Evolutionary conservation across 1,284 basidiomycete genomes (phyloP), one percentile per base, ranked within the genome.

Genomic region (Rhodotorula sp.): DNA sequence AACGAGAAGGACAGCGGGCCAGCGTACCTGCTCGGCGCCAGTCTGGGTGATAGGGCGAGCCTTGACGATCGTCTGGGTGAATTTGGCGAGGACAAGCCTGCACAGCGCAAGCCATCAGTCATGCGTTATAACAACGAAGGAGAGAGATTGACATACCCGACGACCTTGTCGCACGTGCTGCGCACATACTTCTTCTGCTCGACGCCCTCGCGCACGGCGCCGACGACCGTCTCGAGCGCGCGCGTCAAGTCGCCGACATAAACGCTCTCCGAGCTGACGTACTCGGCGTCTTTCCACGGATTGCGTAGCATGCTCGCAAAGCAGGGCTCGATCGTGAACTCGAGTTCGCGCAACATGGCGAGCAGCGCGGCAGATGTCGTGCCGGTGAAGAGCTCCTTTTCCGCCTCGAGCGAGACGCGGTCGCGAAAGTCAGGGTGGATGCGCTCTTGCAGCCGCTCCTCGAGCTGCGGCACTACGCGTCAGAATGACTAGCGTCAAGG

Each of bases 141-240:
- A 3, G 21, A 19, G 14, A 16, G 4, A 5, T 1, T 5, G 2
- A 73, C 78, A 70, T 71, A 94, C 93, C 90, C 91, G 64, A 90
- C 89, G 12, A 90, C 89, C 81, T 96, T 97, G 80, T 97, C 95
- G 64, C 93, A 88, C 80, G 94, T 89, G 81, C 94, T 97, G 68
- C 92, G 85, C 48, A 92, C 81, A 81, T 94, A 97, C 80, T 92
- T 95, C 85, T 96, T 96, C 79, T 92, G 91, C 80, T 97, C 93
- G 9, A 97, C 85, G 17, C 90, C 84, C 1, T 89, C 87, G 71
- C 88, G 89, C 67, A 92, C 85, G 17, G 84, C 81, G 49, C 89
- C 89, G 7, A 87, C 83, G 14, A 91, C 86, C 76, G 87, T 85
- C 70, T 89, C 88, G 19, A 88, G 83, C 0, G 86, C 85, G 64